A percentile compares a stretch with the other conserved stretches of the same genome.
These are phyloP conservation scores for Trifolium dubium DNA, from an alignment of 306 rosid species.

Conservation along the genomic window DNA sequence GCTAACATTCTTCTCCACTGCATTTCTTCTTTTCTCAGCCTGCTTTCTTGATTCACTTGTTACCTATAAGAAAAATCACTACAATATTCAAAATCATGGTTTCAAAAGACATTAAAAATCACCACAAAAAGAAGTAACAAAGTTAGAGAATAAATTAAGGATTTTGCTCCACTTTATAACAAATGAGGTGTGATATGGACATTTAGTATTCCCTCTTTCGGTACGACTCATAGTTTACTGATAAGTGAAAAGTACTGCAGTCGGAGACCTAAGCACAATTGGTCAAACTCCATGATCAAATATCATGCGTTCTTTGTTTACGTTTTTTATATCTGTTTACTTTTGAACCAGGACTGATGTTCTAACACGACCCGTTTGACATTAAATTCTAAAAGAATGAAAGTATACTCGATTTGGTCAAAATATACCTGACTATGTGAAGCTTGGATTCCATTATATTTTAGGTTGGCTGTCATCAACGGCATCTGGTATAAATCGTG, in stretches of 20 bases:
- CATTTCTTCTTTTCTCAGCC: conserved; percentile 73
- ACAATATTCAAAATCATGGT: conserved; percentile 27
- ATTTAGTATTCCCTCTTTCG: background rate
- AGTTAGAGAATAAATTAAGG: background rate
- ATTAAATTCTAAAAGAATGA: conserved; percentile 13
- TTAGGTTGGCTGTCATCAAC: conserved; percentile 44
- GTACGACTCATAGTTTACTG: background rate
- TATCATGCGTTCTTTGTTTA: background rate
- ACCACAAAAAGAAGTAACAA: conserved; percentile 23
- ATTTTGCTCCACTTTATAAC: conserved; percentile 10
- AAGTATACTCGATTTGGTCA: conserved; percentile 14
- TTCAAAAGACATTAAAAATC: conserved; percentile 37
- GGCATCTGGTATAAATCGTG: conserved; percentile 45
- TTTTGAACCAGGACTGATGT: background rate
- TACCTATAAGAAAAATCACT: conserved; percentile 50
- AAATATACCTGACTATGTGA: conserved; percentile 57
- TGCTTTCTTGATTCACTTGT: conserved; percentile 62
- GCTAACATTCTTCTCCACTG: conserved; percentile 86
- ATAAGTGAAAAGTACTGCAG: background rate
- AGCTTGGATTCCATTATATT: conserved; percentile 51
- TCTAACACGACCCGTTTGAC: background rate
- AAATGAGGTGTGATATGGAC: background rate
- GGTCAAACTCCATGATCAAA: background rate
- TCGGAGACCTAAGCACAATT: background rate
- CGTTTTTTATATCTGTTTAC: background rate